Evolutionary conservation across 805 yeast species (phyloP).

Genomic region (Candida stauntonica): DNA sequence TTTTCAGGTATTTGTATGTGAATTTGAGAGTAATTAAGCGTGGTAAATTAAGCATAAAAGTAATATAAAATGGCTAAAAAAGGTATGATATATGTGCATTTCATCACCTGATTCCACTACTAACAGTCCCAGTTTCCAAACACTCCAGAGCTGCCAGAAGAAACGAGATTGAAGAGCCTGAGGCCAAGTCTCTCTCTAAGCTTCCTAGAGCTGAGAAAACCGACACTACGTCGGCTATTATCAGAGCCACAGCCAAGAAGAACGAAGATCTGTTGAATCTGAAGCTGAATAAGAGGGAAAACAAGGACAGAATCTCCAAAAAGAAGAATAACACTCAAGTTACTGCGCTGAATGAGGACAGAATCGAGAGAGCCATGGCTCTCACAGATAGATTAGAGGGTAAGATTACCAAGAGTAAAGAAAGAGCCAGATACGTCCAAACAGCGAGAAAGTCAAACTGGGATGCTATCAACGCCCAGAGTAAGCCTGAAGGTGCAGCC

Average conservation of each 20-base stretch:
- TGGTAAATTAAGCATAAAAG: too few relatives aligned
- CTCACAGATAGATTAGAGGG: conserved; percentile 52
- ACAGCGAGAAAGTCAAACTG: conserved; percentile 64
- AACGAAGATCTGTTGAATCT: conserved; percentile 58
- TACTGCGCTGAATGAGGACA: conserved; percentile 32
- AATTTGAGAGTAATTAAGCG: too few relatives aligned
- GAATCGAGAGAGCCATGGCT: conserved; percentile 45
- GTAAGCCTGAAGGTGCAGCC: conserved; percentile 21
- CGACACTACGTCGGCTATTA: conserved; percentile 58
- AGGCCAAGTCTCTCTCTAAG: conserved; percentile 43
- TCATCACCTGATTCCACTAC: neutral
- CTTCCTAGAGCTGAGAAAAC: conserved; percentile 58
- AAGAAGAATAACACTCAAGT: conserved; percentile 28
- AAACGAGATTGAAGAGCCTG: conserved; percentile 44
- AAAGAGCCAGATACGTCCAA: conserved; percentile 59
- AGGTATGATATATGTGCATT: conserved; percentile 13
- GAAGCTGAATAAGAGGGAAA: conserved; percentile 40
- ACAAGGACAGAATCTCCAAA: conserved; percentile 25
- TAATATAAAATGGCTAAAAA: conserved; percentile 25
- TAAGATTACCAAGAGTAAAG: conserved; percentile 61
- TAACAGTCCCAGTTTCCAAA: conserved; percentile 42
- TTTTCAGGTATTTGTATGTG: neutral
- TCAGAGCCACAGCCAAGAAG: conserved; percentile 60
- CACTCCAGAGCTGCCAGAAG: conserved; percentile 78
- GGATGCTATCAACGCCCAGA: conserved; percentile 59